Percentiles rank a stretch among this genome's conserved stretches.
These are phyloP conservation scores for Suillus lakei DNA, from an alignment of 768 basidiomycete genomes.

Conservation along the genomic window DNA sequence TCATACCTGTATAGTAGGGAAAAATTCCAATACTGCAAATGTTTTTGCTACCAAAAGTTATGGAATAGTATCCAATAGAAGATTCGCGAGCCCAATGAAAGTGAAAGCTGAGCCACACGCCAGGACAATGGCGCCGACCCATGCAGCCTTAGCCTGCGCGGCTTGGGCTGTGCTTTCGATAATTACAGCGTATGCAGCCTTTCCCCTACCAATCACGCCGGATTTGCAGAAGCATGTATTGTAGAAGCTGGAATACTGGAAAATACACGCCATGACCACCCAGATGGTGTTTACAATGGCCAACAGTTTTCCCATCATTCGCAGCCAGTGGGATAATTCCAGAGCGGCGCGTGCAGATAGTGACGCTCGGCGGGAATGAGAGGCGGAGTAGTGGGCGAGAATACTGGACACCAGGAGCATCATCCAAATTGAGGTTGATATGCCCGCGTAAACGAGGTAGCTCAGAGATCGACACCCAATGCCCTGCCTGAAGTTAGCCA, in stretches of 20 bases:
- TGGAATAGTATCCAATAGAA: too few species aligned
- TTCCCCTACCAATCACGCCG: conserved; percentile 5
- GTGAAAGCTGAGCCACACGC: background rate
- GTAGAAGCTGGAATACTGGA: conserved; percentile 26
- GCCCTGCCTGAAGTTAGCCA: conserved; percentile 1
- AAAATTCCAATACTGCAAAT: too few species aligned
- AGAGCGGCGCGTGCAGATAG: conserved; percentile 4
- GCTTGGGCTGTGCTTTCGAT: background rate
- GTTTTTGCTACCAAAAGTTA: too few species aligned
- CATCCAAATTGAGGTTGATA: conserved; percentile 25
- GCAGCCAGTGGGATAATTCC: conserved; percentile 11
- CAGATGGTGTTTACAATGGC: conserved; percentile 23
- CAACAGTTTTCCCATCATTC: conserved; percentile 24
- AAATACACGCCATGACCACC: conserved; percentile 22
- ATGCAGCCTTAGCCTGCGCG: background rate
- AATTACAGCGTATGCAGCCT: background rate
- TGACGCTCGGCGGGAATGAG: background rate
- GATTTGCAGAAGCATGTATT: conserved; percentile 29
- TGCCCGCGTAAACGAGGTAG: conserved; percentile 24
- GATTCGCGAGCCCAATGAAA: background rate
- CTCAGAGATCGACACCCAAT: conserved; percentile 28
- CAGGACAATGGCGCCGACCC: background rate
- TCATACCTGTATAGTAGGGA: too few species aligned
- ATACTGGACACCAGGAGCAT: conserved; percentile 19
- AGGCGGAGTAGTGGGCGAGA: conserved; percentile 6